Conservation (phyloP, 176 grass and related monocot genomes). For the Phoenix roebelenii region DNA sequence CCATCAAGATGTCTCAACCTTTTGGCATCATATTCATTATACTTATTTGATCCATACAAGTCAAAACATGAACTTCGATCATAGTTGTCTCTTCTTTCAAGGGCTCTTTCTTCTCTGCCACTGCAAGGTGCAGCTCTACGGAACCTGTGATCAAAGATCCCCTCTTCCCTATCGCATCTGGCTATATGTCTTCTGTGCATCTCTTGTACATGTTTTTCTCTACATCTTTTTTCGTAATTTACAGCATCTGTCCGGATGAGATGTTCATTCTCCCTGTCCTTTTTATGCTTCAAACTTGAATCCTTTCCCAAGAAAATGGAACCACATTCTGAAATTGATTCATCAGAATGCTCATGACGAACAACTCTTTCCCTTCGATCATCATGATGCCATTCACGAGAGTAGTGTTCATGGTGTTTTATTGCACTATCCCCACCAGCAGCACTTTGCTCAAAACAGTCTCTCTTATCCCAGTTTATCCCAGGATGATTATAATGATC, state of each 20-base stretch:
- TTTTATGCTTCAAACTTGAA: conserved; percentile 4
- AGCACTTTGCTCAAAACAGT: conserved; percentile 18
- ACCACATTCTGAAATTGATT: conserved; percentile 8
- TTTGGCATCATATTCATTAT: conserved; percentile 21
- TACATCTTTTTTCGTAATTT: conserved; percentile 13
- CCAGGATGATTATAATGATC: conserved; percentile 15
- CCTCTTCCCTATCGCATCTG: conserved; percentile 13
- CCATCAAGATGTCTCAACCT: conserved; percentile 24
- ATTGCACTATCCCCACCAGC: conserved; percentile 9
- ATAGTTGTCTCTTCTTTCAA: conserved; percentile 23
- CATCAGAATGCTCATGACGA: conserved; percentile 23
- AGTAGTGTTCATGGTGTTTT: conserved; percentile 6
- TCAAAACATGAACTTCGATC: background rate
- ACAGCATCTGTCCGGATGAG: conserved; percentile 20
- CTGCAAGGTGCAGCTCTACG: background rate
- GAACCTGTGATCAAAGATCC: conserved; percentile 21
- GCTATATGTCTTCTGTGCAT: conserved; percentile 17
- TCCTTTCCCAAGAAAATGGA: conserved; percentile 19
- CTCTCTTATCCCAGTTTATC: conserved; percentile 13
- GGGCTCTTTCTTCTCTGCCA: conserved; percentile 16
- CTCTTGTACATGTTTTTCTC: conserved; percentile 28
- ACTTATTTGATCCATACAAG: conserved; percentile 11
- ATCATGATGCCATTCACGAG: conserved; percentile 6
- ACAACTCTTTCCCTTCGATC: conserved; percentile 3
- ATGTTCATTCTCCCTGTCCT: background rate